Base-by-base conservation (phyloP, 192 early-diverging fungal species). In the Geranomyces variabilis region DNA sequence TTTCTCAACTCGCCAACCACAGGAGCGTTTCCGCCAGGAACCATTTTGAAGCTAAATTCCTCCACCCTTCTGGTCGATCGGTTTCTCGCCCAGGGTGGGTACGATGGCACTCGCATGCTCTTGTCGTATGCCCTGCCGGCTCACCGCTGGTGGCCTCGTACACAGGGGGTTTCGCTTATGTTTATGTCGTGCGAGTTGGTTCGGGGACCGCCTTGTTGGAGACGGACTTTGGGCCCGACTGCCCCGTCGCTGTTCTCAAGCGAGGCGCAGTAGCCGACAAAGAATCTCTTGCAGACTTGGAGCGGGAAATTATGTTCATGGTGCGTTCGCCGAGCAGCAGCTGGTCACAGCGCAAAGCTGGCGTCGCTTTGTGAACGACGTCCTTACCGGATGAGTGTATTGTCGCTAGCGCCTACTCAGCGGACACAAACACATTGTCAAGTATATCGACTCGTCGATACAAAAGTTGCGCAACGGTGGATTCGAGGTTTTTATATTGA, bases 81-180 rank as follows among this genome's bases (percentile, higher is more conserved):
- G 15, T 93, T 86, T 79, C 81, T 93, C 29, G 91, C 92, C 24
- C 89, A 93, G 79, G 90, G 90, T 91, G 49, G 53, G 45, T 33
- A 26, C 24, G 51, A 26, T 41, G 21, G 22, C 36, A 7, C 36
- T 41, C 5, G 10, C 5, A 41, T 41, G 10, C 36, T 43, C 7
- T 19, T 21, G 31, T 2, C 3, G 43, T 26, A 29, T 48, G n/a
- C 29, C 26, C 12, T 30, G 43, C n/a, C 22, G 26, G 33, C 41
- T 44, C 41, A 34, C 19, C 22, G 15, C 21, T 22, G 61, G 26
- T 29, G 17, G n/a, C 26, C 57, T 1, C 22, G 13, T 22, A 69
- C 28, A 13, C 62, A 91, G 93, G 96, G 51, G 94, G 93, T 7
- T 93, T 94, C 70, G 94, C 96, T 13, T 92, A 96, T 80, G 90